Conservation (phyloP, 257 asterid species). For the Plantago elongata region DNA sequence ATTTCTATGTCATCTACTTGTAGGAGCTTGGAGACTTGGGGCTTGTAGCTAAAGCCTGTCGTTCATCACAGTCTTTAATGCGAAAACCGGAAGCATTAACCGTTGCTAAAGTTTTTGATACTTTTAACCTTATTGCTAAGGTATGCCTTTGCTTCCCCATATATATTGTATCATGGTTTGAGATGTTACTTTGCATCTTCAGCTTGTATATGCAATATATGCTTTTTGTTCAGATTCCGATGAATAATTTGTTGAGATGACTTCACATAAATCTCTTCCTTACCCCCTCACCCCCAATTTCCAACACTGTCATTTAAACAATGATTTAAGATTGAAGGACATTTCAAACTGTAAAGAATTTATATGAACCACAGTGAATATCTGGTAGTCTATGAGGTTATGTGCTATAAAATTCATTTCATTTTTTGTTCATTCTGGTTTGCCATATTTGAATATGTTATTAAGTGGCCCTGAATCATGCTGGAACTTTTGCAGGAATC, state of each 20-base stretch:
- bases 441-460: neutral
- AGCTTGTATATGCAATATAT: neutral
- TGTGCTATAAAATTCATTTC: no score
- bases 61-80: constrained; percentile 90
- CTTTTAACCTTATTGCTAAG: constrained; percentile 81
- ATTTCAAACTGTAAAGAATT: no score
- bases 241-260: no score
- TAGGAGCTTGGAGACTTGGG: constrained; percentile 96
- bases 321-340: no score
- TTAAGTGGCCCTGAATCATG: constrained; percentile 16
- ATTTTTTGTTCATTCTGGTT: no score
- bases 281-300: no score
- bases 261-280: no score
- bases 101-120: constrained; percentile 73
- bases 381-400: no score
- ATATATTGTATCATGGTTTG: constrained; percentile 4
- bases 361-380: no score
- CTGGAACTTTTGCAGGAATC: constrained; percentile 57
- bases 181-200: neutral
- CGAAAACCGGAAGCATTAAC: constrained; percentile 78
- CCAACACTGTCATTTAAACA: no score
- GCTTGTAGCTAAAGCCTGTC: constrained; percentile 84
- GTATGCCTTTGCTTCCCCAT: constrained; percentile 27
- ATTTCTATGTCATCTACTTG: constrained; percentile 12
- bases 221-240: no score